phyloP scores from a whole-genome alignment of 2,329 filamentous ascomycete genomes.

The Truncatella angustata region DNA sequence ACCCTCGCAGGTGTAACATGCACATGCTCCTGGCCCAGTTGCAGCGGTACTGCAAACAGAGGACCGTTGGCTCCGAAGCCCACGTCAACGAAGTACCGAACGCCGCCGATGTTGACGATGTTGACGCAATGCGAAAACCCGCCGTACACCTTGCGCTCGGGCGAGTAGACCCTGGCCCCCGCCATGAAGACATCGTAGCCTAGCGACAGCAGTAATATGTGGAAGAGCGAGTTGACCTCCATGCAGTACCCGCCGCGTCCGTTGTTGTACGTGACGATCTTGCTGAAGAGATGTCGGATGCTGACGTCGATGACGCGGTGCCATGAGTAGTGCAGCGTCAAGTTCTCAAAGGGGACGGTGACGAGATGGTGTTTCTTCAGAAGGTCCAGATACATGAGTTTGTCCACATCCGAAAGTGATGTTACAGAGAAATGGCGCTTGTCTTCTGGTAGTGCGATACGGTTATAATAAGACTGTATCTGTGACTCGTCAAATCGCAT shows the following conservation, averaged over 20 bases:
- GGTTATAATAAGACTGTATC: constrained; percentile 19
- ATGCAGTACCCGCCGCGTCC: constrained; percentile 46
- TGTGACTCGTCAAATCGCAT: constrained; percentile 16
- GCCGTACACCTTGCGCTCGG: constrained; percentile 12
- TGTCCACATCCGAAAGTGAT: not conserved
- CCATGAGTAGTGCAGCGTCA: constrained; percentile 40
- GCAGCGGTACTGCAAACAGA: constrained; percentile 13
- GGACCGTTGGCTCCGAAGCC: constrained; percentile 23
- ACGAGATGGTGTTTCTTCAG: constrained; percentile 35
- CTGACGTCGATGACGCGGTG: constrained; percentile 31
- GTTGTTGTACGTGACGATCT: constrained; percentile 28
- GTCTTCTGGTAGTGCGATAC: constrained; percentile 17
- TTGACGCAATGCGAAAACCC: constrained; percentile 28
- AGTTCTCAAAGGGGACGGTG: constrained; percentile 45
- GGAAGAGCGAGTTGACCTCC: constrained; percentile 42
- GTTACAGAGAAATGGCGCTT: constrained; percentile 10
- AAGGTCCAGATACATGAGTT: constrained; percentile 13
- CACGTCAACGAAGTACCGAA: constrained; percentile 21
- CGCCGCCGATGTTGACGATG: constrained; percentile 16
- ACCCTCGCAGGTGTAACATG: constrained; percentile 29
- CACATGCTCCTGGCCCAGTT: constrained; percentile 1
- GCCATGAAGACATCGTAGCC: constrained; percentile 32
- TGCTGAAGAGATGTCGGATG: constrained; percentile 34
- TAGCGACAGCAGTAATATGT: constrained; percentile 37
- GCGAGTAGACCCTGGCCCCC: constrained; percentile 21